Base-by-base conservation (phyloP, 2,329 filamentous ascomycete species). In the Talaromyces sp. region DNA sequence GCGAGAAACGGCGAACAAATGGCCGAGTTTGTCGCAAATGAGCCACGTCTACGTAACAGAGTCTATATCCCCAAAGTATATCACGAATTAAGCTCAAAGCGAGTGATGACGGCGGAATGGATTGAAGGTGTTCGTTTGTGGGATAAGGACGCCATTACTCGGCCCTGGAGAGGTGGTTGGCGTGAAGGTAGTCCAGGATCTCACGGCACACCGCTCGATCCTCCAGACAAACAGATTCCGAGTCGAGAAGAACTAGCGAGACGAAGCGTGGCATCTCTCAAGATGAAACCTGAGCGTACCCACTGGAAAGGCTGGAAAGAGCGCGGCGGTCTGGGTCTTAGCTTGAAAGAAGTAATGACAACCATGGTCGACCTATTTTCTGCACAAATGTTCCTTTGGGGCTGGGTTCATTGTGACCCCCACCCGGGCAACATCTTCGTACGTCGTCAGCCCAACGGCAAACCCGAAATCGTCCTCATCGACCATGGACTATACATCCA, bases 341-440 rank as follows among this genome's bases (percentile, higher is more conserved):
- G 86, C 7, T 81, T 92, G 33, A 90, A 90, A 71, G 89, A 93
- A 64, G 92, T 97, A 64, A 98, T 98, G 95, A 90, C 89, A 5
- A 97, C 92, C 35, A 97, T 98, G 87, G 86, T 97, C 57, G 93
- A 97, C 74, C 84, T 98, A 37, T 99, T 98, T 80, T 91, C 89
- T n/a, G 93, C 92, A 2, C 93, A 98, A 73, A 98, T 98, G 84
- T 99, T 97, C 81, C 88, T 96, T 67, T 98, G 92, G 91, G 95
- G 95, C 12, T 85, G 91, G 48, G 91, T 98, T 0, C 93, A 99
- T 79, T 97, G 93, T 78, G 95, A 99, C 74, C 95, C 95, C 9
- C 95, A 99, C 72, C 95, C 95, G 1, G 93, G 93, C 31, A 99
- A 99, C 78, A 95, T 98, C 75, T 96, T 99, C 79, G 89, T 98